These are phyloP conservation scores for Alternaria viburni DNA, from an alignment of 2,329 filamentous ascomycete genomes.

Conservation along the genomic window DNA sequence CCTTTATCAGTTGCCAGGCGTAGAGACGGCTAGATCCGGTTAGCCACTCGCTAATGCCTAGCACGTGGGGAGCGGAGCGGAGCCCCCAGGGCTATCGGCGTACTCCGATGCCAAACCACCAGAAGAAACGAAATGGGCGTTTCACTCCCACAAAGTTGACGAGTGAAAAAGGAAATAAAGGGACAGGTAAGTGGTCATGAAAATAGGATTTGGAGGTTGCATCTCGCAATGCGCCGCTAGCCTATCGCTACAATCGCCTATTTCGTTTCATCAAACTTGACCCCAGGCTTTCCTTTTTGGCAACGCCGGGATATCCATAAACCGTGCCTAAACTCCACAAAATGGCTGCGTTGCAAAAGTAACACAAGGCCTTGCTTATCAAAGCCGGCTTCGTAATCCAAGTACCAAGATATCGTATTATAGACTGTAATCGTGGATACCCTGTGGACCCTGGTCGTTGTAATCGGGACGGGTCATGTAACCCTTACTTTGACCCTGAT, in stretches of 20 bases:
- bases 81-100: slow-evolving; percentile 17
- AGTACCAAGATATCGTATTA: slow-evolving; percentile 13
- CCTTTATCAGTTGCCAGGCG: slow-evolving; percentile 23
- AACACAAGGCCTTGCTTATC: neutral
- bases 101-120: slow-evolving; percentile 18
- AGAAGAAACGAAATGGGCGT: slow-evolving; percentile 12
- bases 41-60: slow-evolving; percentile 24
- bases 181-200: neutral
- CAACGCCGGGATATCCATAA: slow-evolving; percentile 27
- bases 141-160: neutral
- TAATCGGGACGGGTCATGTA: slow-evolving; percentile 73
- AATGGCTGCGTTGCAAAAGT: slow-evolving; percentile 9
- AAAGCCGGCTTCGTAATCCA: neutral
- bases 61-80: slow-evolving; percentile 23
- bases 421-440: slow-evolving; percentile 63
- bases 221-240: slow-evolving; percentile 18
- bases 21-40: slow-evolving; percentile 8
- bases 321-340: slow-evolving; percentile 26
- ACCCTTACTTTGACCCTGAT: slow-evolving; percentile 70
- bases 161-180: neutral
- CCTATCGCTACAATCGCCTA: slow-evolving; percentile 7
- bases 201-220: neutral
- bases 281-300: slow-evolving; percentile 12
- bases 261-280: slow-evolving; percentile 1
- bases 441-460: slow-evolving; percentile 69